Percentiles rank a stretch among this genome's conserved stretches.
Evolutionary conservation across 106 monocot species (phyloP).

Genomic region (Apostasia ramifera): DNA sequence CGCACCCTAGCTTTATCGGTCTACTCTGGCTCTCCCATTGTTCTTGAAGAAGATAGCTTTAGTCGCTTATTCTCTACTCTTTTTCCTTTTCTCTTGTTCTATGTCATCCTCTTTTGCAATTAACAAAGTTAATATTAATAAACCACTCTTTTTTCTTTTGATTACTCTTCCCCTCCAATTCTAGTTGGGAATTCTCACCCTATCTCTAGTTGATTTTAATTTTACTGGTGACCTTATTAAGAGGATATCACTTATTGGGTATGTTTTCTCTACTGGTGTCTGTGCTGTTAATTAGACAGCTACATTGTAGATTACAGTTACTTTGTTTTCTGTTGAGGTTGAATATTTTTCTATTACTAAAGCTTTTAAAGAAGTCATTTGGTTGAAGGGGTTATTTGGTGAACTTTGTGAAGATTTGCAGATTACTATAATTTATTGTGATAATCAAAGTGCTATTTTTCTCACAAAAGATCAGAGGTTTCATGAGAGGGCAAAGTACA

Average conservation of each 20-base stretch:
- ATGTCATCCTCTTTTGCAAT: no score
- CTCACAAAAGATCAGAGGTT: conserved; percentile 1
- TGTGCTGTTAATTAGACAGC: background rate
- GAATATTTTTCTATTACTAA: background rate
- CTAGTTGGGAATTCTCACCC: no score
- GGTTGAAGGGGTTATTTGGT: background rate
- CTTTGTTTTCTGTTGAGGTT: background rate
- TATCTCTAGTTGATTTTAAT: background rate
- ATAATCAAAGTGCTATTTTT: background rate
- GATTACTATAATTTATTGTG: background rate
- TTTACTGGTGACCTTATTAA: background rate
- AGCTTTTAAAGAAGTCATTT: background rate
- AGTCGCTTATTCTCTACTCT: no score
- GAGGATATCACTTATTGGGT: background rate
- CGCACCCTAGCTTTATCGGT: no score
- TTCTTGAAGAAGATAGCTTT: no score
- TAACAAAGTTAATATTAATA: no score
- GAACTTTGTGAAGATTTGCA: no score
- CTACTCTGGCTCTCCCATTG: no score
- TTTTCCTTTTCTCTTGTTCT: no score
- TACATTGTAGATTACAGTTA: background rate
- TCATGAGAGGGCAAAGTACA: conserved; percentile 5
- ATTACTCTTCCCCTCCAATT: no score
- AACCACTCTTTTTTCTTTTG: no score
- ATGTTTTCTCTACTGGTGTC: background rate